phyloP scores from a whole-genome alignment of 2,329 filamentous ascomycete genomes.

The Periglandula ipomoeae region DNA sequence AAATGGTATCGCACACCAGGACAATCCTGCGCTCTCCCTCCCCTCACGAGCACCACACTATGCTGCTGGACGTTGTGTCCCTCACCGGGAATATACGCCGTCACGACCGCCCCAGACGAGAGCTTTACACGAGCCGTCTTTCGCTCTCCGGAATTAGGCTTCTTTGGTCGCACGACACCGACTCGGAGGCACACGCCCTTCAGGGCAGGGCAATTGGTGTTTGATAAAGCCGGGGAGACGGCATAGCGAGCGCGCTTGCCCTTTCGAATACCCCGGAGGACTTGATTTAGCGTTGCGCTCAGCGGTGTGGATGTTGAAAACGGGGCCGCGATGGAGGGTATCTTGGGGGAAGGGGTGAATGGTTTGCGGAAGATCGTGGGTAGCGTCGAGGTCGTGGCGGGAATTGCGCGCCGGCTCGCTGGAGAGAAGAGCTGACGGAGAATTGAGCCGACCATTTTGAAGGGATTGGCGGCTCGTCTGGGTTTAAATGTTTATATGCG shows the following conservation, averaged over 20 bases:
- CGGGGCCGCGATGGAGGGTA: slow-evolving; percentile 21
- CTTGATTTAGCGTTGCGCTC: slow-evolving; percentile 63
- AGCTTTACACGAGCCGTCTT: slow-evolving; percentile 90
- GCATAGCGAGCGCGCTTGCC: slow-evolving; percentile 75
- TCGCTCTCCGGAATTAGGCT: slow-evolving; percentile 94
- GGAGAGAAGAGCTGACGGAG: slow-evolving; percentile 27
- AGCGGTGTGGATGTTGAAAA: slow-evolving; percentile 51
- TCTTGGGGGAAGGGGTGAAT: background rate
- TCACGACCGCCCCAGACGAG: slow-evolving; percentile 78
- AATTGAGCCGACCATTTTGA: slow-evolving; percentile 26
- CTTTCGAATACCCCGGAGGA: slow-evolving; percentile 66
- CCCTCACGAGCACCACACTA: slow-evolving; percentile 91
- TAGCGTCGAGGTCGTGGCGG: slow-evolving; percentile 2
- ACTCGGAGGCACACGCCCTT: slow-evolving; percentile 97
- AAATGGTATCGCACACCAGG: slow-evolving; percentile 95
- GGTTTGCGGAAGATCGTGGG: slow-evolving; percentile 10
- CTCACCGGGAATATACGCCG: slow-evolving; percentile 92
- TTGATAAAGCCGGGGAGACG: slow-evolving; percentile 73
- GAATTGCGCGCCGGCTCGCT: slow-evolving; percentile 17
- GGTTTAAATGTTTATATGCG: background rate
- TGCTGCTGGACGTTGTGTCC: slow-evolving; percentile 99
- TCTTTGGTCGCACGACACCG: slow-evolving; percentile 90
- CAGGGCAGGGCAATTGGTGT: slow-evolving; percentile 63
- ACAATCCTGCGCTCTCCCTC: slow-evolving; percentile 91
- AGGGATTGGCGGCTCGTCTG: background rate